These are phyloP conservation scores for Aphanomyces cochlioides DNA, from an alignment of 352 stramenopile species.

Conservation along the genomic window DNA sequence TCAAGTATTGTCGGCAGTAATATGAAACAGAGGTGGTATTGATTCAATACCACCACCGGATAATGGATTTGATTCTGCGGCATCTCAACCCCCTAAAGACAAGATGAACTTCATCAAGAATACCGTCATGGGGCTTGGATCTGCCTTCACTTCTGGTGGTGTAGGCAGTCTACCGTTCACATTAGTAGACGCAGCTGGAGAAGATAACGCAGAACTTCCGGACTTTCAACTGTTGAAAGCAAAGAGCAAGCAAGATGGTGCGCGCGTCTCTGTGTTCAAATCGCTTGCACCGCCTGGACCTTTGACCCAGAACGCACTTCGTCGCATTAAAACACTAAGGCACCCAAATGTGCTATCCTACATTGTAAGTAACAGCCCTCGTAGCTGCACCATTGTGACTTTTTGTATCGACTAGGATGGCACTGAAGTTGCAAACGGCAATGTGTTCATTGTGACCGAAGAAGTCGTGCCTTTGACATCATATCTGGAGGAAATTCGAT, in stretches of 20 bases:
- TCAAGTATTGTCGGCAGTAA: too few species aligned
- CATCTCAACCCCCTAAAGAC: too few species aligned
- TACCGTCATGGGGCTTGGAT: conserved; percentile 29
- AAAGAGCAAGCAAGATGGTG: conserved; percentile 76
- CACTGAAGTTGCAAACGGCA: conserved; percentile 69
- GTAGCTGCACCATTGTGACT: neutral
- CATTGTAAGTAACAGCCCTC: conserved; percentile 43
- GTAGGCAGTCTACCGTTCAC: conserved; percentile 72
- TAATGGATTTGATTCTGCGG: too few species aligned
- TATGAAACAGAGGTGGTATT: too few species aligned
- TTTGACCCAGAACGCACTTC: conserved; percentile 88
- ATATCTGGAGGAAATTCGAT: conserved; percentile 78
- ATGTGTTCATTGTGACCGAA: conserved; percentile 93
- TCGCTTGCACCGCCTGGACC: conserved; percentile 70
- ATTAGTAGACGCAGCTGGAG: conserved; percentile 42
- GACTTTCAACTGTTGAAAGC: conserved; percentile 86
- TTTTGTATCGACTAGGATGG: conserved; percentile 41
- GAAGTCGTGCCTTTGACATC: conserved; percentile 84
- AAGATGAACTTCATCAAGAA: conserved; percentile 86
- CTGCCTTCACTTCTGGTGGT: conserved; percentile 37
- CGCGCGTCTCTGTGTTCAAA: conserved; percentile 90
- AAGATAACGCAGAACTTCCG: conserved; percentile 42
- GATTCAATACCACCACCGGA: too few species aligned
- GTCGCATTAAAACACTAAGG: conserved; percentile 90
- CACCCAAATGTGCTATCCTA: conserved; percentile 93